Base-by-base conservation (phyloP, 2,329 filamentous ascomycete genomes). In the Colletotrichum acutatum region DNA sequence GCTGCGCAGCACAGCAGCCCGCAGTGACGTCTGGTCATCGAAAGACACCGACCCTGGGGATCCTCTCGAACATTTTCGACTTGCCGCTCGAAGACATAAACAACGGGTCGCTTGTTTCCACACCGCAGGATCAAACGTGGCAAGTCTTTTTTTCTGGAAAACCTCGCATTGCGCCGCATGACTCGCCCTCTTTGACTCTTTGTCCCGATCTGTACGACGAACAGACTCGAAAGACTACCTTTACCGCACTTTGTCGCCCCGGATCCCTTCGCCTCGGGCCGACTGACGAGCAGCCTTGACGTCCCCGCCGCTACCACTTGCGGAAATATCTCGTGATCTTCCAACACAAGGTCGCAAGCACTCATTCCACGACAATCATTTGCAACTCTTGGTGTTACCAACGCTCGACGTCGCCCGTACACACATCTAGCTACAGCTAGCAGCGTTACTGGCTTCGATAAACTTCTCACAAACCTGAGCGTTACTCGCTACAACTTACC, bases 21-120 rank as follows among this genome's bases (percentile, higher is more conserved):
- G 42, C 42, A 72, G 66, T 72, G 70, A 72, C 70, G 70, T 72
- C 70, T 72, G 59, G 30, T 11, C 34, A 24, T 42, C 24, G 28
- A 52, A 58, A 68, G 19, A 64, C 59, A 59, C 0, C 52, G 19
- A 30, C 58, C 26, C 22, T 32, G 42, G 22, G 60, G 52, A 42
- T 42, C 60, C 61, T 52, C 54, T 59, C 32, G 30, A 26, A 34
- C 53, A 57, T 71, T 61, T 67, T 30, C 26, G 42, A 54, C 60
- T 70, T 65, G 58, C 70, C 70, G 70, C 66, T 70, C 46, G 32
- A 52, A 60, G 30, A 34, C 60, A 69, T 52, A 72, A 65, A 65
- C 65, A 70, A 72, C 70, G 70, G 70, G 70, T 60, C 70, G 54
- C 60, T 2, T 14, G 32, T 61, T 72, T 67, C 67, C 61, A 70